Evolutionary conservation across 352 stramenopile genomes (phyloP).

Genomic region (Pythium phragmiticola): DNA sequence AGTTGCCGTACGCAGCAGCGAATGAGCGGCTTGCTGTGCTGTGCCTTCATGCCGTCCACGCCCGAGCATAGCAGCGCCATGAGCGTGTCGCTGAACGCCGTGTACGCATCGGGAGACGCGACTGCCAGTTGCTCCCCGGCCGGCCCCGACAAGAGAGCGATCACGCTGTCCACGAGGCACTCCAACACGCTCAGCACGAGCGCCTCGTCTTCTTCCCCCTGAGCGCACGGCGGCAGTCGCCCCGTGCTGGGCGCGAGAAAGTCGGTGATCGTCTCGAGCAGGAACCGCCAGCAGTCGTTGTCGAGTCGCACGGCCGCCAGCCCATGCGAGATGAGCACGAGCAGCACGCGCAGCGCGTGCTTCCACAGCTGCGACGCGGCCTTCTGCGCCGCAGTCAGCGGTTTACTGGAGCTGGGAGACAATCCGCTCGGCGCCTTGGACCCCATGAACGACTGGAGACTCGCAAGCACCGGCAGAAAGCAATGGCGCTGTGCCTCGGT

Average conservation of each 20-base stretch:
- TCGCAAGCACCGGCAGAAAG: conserved; percentile 65
- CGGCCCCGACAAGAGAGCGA: conserved; percentile 43
- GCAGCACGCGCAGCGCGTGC: conserved; percentile 63
- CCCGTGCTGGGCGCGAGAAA: conserved; percentile 62
- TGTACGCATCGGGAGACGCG: conserved; percentile 19
- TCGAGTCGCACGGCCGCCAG: conserved; percentile 51
- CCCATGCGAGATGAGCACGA: conserved; percentile 72
- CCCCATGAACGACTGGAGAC: conserved; percentile 63
- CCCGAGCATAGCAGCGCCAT: conserved; percentile 61
- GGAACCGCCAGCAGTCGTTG: conserved; percentile 45
- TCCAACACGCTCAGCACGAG: conserved; percentile 76
- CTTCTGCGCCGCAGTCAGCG: conserved; percentile 58
- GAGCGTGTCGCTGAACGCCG: conserved; percentile 51
- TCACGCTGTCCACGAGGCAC: conserved; percentile 70
- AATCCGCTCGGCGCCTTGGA: conserved; percentile 25
- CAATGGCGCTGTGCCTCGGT: conserved; percentile 47
- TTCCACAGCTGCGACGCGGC: conserved; percentile 75
- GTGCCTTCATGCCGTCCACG: conserved; percentile 38
- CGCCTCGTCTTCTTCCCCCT: conserved; percentile 73
- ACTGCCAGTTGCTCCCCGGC: conserved; percentile 27
- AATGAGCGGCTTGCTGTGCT: conserved; percentile 61
- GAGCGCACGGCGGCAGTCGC: conserved; percentile 51
- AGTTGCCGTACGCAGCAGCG: conserved; percentile 78
- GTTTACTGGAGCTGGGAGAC: conserved; percentile 34
- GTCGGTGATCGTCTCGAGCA: conserved; percentile 61